These are phyloP conservation scores for Agaricus blazei DNA, from an alignment of 768 basidiomycete species.

Conservation along the genomic window DNA sequence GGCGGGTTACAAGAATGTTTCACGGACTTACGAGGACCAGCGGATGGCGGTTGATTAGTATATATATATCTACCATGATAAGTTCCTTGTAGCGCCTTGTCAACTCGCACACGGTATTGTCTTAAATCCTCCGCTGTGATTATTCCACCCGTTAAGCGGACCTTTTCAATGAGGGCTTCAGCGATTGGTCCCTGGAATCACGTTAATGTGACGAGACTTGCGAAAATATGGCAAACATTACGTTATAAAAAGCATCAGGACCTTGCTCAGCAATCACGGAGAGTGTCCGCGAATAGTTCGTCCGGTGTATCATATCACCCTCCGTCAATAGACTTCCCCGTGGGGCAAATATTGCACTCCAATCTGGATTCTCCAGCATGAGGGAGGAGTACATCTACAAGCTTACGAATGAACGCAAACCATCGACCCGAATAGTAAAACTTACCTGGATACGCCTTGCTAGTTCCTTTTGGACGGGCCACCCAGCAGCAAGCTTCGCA, in stretches of 20 bases:
- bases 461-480: slow-evolving; percentile 76
- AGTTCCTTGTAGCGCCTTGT: slow-evolving; percentile 69
- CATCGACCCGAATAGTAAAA: not conserved
- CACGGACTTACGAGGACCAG: slow-evolving; percentile 55
- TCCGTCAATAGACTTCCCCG: slow-evolving; percentile 62
- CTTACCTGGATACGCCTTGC: slow-evolving; percentile 50
- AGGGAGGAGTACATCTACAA: slow-evolving; percentile 37
- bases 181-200: slow-evolving; percentile 68
- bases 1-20: not conserved
- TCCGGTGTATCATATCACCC: slow-evolving; percentile 70
- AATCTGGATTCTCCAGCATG: slow-evolving; percentile 67
- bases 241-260: slow-evolving; percentile 78
- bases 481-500: slow-evolving; percentile 69
- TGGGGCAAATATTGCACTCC: slow-evolving; percentile 82
- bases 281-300: slow-evolving; percentile 76
- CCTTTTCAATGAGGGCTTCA: slow-evolving; percentile 68
- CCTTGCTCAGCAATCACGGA: slow-evolving; percentile 70
- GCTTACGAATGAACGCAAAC: not conserved
- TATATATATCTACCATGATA: slow-evolving; percentile 79
- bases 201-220: slow-evolving; percentile 11
- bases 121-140: slow-evolving; percentile 70
- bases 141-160: slow-evolving; percentile 71
- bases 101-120: slow-evolving; percentile 62
- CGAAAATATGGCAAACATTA: slow-evolving; percentile 19
- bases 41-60: slow-evolving; percentile 80